Percentiles rank a stretch among this genome's conserved stretches.
These are phyloP conservation scores for Mortierella hygrophila DNA, from an alignment of 192 early-diverging fungal genomes.

Conservation along the genomic window DNA sequence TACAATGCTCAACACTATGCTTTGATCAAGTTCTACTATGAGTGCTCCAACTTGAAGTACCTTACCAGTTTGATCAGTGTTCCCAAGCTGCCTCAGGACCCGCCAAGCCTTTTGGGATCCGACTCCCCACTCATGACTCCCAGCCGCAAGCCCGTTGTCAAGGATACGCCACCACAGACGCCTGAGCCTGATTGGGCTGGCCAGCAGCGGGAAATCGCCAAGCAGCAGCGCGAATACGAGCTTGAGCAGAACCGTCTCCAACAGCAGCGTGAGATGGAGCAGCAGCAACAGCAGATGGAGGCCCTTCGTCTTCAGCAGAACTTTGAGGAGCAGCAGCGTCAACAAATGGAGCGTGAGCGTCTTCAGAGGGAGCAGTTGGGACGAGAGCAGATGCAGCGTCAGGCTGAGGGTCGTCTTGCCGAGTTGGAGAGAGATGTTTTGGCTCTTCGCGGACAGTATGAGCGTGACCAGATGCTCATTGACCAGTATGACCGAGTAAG, in stretches of 20 bases:
- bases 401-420: conserved; percentile 80
- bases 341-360: conserved; percentile 79
- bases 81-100: conserved; percentile 84
- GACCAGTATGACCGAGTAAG: conserved; percentile 87
- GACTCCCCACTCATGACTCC: conserved; percentile 73
- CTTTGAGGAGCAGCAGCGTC: conserved; percentile 83
- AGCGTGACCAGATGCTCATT: conserved; percentile 85
- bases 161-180: conserved; percentile 35
- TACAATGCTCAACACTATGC: conserved; percentile 90
- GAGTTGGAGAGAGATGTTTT: conserved; percentile 88
- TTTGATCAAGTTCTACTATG: conserved; percentile 91
- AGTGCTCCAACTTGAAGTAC: conserved; percentile 90
- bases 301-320: conserved; percentile 77
- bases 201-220: conserved; percentile 74
- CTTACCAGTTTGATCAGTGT: conserved; percentile 94
- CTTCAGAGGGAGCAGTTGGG: conserved; percentile 79
- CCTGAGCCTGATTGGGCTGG: conserved; percentile 64
- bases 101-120: conserved; percentile 86
- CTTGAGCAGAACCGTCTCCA: conserved; percentile 73
- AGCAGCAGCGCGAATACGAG: conserved; percentile 70
- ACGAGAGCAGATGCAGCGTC: conserved; percentile 86
- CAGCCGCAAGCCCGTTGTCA: conserved; percentile 54
- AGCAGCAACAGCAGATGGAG: conserved; percentile 63
- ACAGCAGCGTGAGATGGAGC: conserved; percentile 71
- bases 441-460: conserved; percentile 79